These are phyloP conservation scores for Globisporangium parvum DNA, from an alignment of 352 stramenopile genomes.

Conservation along the genomic window DNA sequence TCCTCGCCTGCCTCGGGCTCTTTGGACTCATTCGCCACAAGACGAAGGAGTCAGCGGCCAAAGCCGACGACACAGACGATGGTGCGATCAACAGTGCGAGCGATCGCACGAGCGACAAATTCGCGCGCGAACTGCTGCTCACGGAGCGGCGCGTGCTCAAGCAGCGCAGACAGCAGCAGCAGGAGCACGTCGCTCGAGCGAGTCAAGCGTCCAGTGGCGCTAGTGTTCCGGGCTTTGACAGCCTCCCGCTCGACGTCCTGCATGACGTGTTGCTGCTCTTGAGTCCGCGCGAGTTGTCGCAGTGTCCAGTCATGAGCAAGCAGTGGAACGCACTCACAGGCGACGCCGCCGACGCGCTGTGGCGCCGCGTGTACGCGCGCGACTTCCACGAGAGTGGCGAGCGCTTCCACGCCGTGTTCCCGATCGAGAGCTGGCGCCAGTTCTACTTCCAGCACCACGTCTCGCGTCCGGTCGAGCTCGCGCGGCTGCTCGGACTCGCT, in stretches of 20 bases:
- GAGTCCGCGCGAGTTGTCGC: constrained; percentile 33
- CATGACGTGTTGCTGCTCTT: constrained; percentile 53
- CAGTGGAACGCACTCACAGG: constrained; percentile 28
- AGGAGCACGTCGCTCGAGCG: background rate
- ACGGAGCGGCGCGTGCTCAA: constrained; percentile 13
- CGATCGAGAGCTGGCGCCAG: constrained; percentile 49
- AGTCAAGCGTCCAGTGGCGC: background rate
- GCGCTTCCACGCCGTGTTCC: constrained; percentile 42
- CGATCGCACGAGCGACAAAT: constrained; percentile 10
- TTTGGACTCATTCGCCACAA: constrained; percentile 58
- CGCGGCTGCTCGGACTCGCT: constrained; percentile 30
- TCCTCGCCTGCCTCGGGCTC: constrained; percentile 52
- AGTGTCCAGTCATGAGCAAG: constrained; percentile 35
- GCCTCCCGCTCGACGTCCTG: constrained; percentile 36
- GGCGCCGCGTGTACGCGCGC: constrained; percentile 39
- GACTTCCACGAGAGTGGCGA: constrained; percentile 50
- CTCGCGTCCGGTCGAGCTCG: constrained; percentile 56
- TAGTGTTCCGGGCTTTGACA: constrained; percentile 5
- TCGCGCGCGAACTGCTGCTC: constrained; percentile 15
- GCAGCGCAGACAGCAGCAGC: background rate
- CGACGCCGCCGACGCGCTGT: constrained; percentile 35
- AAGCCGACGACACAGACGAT: background rate
- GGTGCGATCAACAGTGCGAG: too few relatives aligned
- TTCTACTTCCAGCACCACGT: constrained; percentile 72
- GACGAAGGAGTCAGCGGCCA: constrained; percentile 25